Percentiles rank a stretch among this genome's conserved stretches.
Conservation (phyloP, 139 green algal species). For the Astrephomene gubernaculifera region DNA sequence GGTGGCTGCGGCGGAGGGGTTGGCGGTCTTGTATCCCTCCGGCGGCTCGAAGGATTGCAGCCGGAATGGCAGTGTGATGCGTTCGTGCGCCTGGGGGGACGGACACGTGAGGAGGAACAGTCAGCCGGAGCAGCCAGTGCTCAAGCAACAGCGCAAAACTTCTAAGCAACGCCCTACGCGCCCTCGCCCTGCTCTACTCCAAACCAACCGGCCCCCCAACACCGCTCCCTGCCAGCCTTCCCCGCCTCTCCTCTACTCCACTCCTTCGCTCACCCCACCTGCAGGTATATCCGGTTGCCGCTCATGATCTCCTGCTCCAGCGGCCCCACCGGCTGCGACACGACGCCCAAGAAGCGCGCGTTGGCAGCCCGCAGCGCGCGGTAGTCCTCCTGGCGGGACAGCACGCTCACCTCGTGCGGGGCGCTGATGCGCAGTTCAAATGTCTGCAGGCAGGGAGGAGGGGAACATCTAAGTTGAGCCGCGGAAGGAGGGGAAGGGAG, state of each 20-base stretch:
- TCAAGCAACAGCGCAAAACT: too few relatives aligned
- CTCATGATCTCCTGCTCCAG: slow-evolving; percentile 59
- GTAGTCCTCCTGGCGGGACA: slow-evolving; percentile 61
- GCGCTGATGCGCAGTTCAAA: slow-evolving; percentile 64
- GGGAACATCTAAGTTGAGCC: not conserved
- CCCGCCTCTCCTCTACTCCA: too few relatives aligned
- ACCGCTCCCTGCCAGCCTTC: too few relatives aligned
- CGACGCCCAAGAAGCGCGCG: slow-evolving; percentile 51
- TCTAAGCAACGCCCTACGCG: too few relatives aligned
- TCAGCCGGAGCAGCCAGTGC: too few relatives aligned
- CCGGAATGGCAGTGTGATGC: slow-evolving; percentile 56
- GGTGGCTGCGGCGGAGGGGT: not conserved
- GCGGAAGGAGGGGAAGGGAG: not conserved
- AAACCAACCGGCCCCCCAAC: too few relatives aligned
- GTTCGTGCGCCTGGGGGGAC: slow-evolving; percentile 50
- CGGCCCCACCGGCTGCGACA: slow-evolving; percentile 41
- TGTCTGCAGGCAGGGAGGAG: slow-evolving; percentile 34
- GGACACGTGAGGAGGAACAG: too few relatives aligned
- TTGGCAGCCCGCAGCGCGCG: slow-evolving; percentile 54
- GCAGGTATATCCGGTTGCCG: slow-evolving; percentile 53
- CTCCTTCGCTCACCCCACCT: too few relatives aligned
- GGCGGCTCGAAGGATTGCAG: slow-evolving; percentile 62
- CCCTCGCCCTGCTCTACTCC: too few relatives aligned
- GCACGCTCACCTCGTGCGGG: slow-evolving; percentile 43
- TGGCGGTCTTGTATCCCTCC: slow-evolving; percentile 44